Conservation (phyloP, 2,329 filamentous ascomycete species). For the Fusarium verrucosum region DNA sequence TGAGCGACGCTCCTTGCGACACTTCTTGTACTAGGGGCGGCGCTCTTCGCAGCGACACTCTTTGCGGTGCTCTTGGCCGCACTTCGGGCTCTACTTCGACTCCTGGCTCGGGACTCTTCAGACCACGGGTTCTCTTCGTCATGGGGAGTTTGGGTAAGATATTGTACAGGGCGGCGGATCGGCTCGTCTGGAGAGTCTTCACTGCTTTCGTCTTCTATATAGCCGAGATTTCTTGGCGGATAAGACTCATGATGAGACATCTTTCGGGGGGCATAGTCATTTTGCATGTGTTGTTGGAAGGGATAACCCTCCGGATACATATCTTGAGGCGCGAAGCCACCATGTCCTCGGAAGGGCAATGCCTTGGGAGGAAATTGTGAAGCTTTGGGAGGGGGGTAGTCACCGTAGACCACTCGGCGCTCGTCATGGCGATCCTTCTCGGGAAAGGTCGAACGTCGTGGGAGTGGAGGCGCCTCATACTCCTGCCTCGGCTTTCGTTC, state of each 20-base stretch:
- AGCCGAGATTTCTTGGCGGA: slow-evolving; percentile 37
- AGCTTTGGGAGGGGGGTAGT: slow-evolving; percentile 33
- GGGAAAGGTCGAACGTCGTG: slow-evolving; percentile 59
- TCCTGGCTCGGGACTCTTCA: slow-evolving; percentile 21
- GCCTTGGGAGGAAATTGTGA: slow-evolving; percentile 35
- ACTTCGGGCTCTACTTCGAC: slow-evolving; percentile 33
- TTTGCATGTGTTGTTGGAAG: slow-evolving; percentile 29
- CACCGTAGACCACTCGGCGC: slow-evolving; percentile 29
- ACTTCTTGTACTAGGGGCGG: slow-evolving; percentile 34
- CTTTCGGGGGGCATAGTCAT: slow-evolving; percentile 37
- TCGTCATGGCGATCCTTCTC: slow-evolving; percentile 49
- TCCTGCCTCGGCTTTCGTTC: slow-evolving; percentile 54
- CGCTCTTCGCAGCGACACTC: slow-evolving; percentile 27
- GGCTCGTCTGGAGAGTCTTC: slow-evolving; percentile 37
- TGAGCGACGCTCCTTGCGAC: slow-evolving; percentile 35
- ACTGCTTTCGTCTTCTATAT: slow-evolving; percentile 43
- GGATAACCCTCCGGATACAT: slow-evolving; percentile 41
- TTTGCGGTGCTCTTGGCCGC: slow-evolving; percentile 30
- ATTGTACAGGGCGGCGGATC: slow-evolving; percentile 35
- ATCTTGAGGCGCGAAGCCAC: slow-evolving; percentile 32
- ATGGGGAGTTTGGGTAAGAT: slow-evolving; percentile 38
- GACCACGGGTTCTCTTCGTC: slow-evolving; percentile 31
- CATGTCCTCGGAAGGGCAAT: slow-evolving; percentile 33
- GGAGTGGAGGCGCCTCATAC: slow-evolving; percentile 52
- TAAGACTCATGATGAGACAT: slow-evolving; percentile 39